Conservation (phyloP, 2,329 filamentous ascomycete genomes). For the Bipolaris victoriae region DNA sequence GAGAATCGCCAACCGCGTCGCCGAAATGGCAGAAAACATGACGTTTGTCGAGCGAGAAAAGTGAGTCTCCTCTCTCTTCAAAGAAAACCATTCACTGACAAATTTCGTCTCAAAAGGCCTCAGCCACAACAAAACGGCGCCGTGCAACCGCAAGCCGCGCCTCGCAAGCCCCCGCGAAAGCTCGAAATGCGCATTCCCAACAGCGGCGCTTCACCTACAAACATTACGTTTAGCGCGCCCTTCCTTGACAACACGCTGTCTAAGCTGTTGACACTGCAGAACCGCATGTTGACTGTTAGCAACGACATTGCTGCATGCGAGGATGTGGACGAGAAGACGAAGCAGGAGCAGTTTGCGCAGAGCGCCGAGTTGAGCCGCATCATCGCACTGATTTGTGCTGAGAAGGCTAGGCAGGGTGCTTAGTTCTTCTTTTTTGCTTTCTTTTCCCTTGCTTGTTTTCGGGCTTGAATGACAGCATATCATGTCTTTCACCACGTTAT, state of each 20-base stretch:
- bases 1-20: conserved; percentile 58
- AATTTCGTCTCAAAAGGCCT: conserved; percentile 21
- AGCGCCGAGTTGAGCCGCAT: conserved; percentile 57
- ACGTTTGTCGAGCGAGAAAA: conserved; percentile 56
- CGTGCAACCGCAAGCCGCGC: conserved; percentile 26
- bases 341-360: conserved; percentile 59
- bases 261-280: conserved; percentile 58
- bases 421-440: conserved; percentile 13
- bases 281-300: conserved; percentile 57
- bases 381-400: conserved; percentile 59
- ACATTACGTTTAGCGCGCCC: conserved; percentile 58
- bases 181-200: conserved; percentile 57
- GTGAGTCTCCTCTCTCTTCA: conserved; percentile 29
- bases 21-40: conserved; percentile 61
- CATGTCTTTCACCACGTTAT: background rate
- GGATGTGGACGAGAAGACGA: conserved; percentile 54
- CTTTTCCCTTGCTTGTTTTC: background rate
- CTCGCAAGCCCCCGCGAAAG: conserved; percentile 54
- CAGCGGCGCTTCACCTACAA: conserved; percentile 42
- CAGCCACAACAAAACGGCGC: conserved; percentile 29
- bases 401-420: conserved; percentile 58
- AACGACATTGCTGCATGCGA: conserved; percentile 55
- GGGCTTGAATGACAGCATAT: background rate
- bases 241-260: conserved; percentile 60
- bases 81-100: conserved; percentile 13